A percentile compares a stretch with the other conserved stretches of the same genome.
Conservation (phyloP, 2,329 filamentous ascomycete genomes). For the Coniochaeta sp. region DNA sequence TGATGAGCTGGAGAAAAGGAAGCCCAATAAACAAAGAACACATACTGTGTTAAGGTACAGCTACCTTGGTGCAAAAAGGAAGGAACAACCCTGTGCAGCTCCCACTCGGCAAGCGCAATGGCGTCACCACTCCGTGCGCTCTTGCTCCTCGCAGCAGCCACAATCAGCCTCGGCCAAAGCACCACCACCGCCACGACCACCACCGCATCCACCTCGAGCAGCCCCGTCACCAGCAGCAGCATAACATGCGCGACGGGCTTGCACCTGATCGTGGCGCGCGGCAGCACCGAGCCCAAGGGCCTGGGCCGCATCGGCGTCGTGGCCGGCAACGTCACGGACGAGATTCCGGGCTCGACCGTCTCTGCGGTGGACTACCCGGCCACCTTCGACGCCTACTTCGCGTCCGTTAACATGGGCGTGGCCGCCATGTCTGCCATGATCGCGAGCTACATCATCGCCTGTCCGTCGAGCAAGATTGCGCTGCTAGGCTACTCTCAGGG, state of each 20-base stretch:
- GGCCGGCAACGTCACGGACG: constrained; percentile 12
- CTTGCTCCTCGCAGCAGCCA: not conserved
- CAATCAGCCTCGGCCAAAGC: not conserved
- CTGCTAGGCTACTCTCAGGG: constrained; percentile 19
- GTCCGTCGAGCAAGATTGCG: constrained; percentile 15
- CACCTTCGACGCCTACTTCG: constrained; percentile 13
- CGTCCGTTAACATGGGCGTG: constrained; percentile 11
- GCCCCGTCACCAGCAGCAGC: not conserved
- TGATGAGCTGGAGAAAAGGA: too few relatives aligned
- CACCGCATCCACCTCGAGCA: not conserved
- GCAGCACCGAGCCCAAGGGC: constrained; percentile 12
- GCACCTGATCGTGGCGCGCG: constrained; percentile 17
- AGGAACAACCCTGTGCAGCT: not conserved
- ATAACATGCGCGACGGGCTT: constrained; percentile 11
- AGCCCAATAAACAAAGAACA: too few relatives aligned
- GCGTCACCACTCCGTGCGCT: not conserved
- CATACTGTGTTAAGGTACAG: too few relatives aligned
- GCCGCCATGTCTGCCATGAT: constrained; percentile 11
- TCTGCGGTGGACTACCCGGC: constrained; percentile 17
- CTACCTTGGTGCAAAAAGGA: too few relatives aligned
- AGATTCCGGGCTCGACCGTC: constrained; percentile 14
- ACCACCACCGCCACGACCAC: not conserved
- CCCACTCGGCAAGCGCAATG: not conserved
- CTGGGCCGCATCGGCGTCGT: constrained; percentile 15
- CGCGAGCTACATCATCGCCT: constrained; percentile 9